Percentiles rank a stretch among this genome's conserved stretches.
Conservation (phyloP, 2,329 filamentous ascomycete genomes). For the Fusarium redolens region DNA sequence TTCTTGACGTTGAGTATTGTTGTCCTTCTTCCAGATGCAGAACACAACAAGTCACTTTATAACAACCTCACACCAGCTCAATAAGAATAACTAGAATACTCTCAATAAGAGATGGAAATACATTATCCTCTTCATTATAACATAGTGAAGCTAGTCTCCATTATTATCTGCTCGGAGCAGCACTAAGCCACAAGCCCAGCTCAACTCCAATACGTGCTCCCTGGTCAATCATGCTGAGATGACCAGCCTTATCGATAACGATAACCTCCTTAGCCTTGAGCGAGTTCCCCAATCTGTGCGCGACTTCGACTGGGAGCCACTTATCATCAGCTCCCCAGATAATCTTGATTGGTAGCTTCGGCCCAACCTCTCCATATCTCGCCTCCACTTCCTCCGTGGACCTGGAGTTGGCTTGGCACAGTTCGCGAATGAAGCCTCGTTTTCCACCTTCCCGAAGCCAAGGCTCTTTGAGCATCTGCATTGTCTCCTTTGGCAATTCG, state of each 20-base stretch:
- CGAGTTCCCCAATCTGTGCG: constrained; percentile 44
- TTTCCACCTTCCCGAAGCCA: constrained; percentile 49
- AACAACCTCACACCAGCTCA: too few relatives aligned
- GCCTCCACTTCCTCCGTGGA: constrained; percentile 50
- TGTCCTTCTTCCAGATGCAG: too few relatives aligned
- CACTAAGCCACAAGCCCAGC: constrained; percentile 48
- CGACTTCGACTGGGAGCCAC: constrained; percentile 56
- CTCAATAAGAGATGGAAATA: rapidly evolving
- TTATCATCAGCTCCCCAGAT: constrained; percentile 58
- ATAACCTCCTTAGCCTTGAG: constrained; percentile 49
- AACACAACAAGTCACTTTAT: too few relatives aligned
- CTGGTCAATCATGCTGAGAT: constrained; percentile 59
- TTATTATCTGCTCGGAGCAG: rapidly evolving
- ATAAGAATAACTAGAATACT: neutral
- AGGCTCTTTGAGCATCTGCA: constrained; percentile 51
- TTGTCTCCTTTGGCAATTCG: constrained; percentile 46
- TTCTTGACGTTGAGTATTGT: too few relatives aligned
- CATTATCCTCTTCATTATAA: rapidly evolving
- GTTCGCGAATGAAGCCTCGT: constrained; percentile 54
- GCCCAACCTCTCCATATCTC: constrained; percentile 51
- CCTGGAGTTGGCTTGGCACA: constrained; percentile 47
- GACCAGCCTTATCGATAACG: constrained; percentile 52
- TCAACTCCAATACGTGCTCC: constrained; percentile 53
- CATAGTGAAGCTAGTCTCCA: rapidly evolving
- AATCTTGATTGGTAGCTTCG: constrained; percentile 52